These are phyloP conservation scores for Fusarium buharicum DNA, from an alignment of 2,329 filamentous ascomycete species.

Conservation along the genomic window DNA sequence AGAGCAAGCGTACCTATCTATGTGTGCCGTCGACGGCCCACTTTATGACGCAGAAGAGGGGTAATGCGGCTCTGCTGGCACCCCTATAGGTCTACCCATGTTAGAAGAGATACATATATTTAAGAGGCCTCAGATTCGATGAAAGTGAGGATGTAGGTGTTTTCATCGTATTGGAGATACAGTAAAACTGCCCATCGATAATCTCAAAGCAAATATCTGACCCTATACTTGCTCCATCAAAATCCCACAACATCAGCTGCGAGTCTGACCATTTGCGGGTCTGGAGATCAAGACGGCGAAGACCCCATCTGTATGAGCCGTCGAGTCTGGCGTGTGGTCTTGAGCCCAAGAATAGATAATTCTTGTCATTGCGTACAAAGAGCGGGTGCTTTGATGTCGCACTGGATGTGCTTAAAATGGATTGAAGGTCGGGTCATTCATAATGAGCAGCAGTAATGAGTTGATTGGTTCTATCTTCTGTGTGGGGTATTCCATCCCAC, in stretches of 20 bases:
- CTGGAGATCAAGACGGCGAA: constrained; percentile 63
- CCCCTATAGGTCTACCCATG: too few relatives aligned
- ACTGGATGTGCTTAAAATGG: too few relatives aligned
- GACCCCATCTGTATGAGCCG: constrained; percentile 70
- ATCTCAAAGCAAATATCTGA: constrained; percentile 78
- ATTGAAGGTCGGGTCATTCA: too few relatives aligned
- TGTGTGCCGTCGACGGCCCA: too few relatives aligned
- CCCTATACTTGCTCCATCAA: constrained; percentile 73
- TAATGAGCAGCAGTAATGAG: not conserved
- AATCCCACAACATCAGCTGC: constrained; percentile 64
- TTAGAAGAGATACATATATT: too few relatives aligned
- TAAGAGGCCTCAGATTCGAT: too few relatives aligned
- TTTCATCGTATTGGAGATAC: constrained; percentile 71
- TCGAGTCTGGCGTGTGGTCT: constrained; percentile 64
- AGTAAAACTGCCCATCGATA: constrained; percentile 74
- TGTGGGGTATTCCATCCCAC: constrained; percentile 5
- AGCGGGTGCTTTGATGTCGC: constrained; percentile 61
- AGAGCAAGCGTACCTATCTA: too few relatives aligned
- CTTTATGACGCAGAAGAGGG: too few relatives aligned
- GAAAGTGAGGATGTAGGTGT: too few relatives aligned
- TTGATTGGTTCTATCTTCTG: constrained; percentile 2
- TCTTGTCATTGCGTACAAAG: constrained; percentile 72
- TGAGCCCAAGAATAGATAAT: constrained; percentile 74
- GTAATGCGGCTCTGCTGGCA: too few relatives aligned
- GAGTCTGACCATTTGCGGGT: constrained; percentile 53